phyloP scores from a whole-genome alignment of 331 rosid species.

The Quercus lobata region DNA sequence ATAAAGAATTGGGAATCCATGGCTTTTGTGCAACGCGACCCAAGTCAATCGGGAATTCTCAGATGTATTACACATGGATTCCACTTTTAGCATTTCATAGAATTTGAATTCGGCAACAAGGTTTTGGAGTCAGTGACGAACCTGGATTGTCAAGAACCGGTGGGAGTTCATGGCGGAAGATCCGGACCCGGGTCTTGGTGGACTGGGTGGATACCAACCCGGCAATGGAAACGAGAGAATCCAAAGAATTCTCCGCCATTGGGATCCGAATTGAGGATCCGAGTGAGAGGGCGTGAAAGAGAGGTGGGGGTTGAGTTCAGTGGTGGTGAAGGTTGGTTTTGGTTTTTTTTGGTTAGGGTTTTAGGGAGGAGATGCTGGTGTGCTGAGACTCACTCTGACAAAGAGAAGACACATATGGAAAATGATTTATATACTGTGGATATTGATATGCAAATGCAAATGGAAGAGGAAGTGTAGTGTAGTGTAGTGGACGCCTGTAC shows the following conservation, averaged over 20 bases:
- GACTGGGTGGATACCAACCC: slow-evolving; percentile 64
- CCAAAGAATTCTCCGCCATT: slow-evolving; percentile 62
- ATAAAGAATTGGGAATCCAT: too few species aligned
- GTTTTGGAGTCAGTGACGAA: slow-evolving; percentile 17
- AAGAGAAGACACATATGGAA: too few species aligned
- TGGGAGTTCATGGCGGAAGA: slow-evolving; percentile 70
- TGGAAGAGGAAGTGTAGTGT: too few species aligned
- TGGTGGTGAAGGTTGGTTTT: background rate
- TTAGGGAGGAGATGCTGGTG: background rate
- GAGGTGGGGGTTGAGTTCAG: too few species aligned
- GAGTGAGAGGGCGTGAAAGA: background rate
- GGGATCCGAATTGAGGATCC: slow-evolving; percentile 32
- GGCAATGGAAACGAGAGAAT: slow-evolving; percentile 51
- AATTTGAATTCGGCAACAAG: too few species aligned
- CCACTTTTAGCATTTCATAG: too few species aligned
- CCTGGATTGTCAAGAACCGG: slow-evolving; percentile 49
- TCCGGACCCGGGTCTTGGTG: slow-evolving; percentile 59
- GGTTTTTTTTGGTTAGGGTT: slow-evolving; percentile 35
- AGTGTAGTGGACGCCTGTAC: too few species aligned
- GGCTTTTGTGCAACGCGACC: too few species aligned
- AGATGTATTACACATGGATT: too few species aligned
- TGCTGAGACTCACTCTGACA: background rate
- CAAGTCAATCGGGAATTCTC: too few species aligned
- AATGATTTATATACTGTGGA: too few species aligned
- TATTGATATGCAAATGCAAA: too few species aligned